A percentile compares a stretch with the other conserved stretches of the same genome.
phyloP scores from a whole-genome alignment of 1,139 yeast genomes.

The Debaryomyces udenii region DNA sequence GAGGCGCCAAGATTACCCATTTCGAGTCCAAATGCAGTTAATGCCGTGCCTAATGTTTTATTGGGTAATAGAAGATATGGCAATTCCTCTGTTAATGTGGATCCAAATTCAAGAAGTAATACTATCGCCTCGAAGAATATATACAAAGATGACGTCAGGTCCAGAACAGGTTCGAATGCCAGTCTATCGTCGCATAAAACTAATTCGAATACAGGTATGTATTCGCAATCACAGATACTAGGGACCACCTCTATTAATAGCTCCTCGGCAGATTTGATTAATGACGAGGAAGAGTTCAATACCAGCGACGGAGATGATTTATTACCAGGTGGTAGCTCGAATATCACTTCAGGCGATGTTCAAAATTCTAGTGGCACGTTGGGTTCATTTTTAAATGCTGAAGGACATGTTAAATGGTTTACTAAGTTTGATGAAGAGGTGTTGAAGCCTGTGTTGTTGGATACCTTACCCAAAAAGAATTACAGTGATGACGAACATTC shows the following conservation, averaged over 20 bases:
- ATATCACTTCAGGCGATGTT: constrained; percentile 9
- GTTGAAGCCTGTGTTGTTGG: constrained; percentile 92
- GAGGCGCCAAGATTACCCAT: constrained; percentile 65
- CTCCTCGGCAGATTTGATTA: constrained; percentile 20
- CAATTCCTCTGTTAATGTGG: constrained; percentile 10
- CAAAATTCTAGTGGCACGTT: constrained; percentile 32
- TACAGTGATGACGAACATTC: constrained; percentile 13
- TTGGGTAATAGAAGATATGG: constrained; percentile 41
- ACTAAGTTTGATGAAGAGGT: constrained; percentile 91
- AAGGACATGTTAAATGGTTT: constrained; percentile 89
- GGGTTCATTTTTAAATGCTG: constrained; percentile 56
- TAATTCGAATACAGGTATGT: constrained; percentile 8
- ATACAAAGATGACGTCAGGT: constrained; percentile 24
- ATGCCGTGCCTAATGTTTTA: constrained; percentile 16
- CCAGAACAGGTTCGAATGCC: constrained; percentile 31
- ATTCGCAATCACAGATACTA: constrained; percentile 3
- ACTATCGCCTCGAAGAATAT: constrained; percentile 7
- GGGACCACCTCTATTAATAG: constrained; percentile 12
- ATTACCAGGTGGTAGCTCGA: constrained; percentile 13
- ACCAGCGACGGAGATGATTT: constrained; percentile 48
- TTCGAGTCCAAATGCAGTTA: constrained; percentile 15
- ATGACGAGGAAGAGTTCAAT: constrained; percentile 40
- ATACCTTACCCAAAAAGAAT: constrained; percentile 38
- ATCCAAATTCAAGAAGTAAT: constrained; percentile 9
- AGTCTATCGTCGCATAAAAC: constrained; percentile 26